These are phyloP conservation scores for Termitomyces sp. DNA, from an alignment of 768 basidiomycete species.

Conservation along the genomic window DNA sequence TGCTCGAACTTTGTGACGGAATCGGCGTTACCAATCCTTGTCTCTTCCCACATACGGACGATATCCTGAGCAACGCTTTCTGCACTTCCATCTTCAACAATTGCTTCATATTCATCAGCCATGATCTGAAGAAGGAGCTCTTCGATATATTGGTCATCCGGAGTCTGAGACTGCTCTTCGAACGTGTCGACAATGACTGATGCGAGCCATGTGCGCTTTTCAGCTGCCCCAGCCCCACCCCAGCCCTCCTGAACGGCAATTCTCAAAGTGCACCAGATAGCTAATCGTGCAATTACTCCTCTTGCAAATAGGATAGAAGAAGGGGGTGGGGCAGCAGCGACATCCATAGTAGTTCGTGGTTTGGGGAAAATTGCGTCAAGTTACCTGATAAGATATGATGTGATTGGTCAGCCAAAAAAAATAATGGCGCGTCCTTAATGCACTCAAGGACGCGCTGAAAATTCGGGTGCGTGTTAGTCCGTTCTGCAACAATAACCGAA, in stretches of 20 bases:
- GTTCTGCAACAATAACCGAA: neutral
- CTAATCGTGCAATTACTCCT: constrained; percentile 77
- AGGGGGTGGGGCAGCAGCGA: constrained; percentile 30
- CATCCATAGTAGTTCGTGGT: constrained; percentile 14
- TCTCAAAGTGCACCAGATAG: constrained; percentile 80
- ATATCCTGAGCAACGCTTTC: constrained; percentile 70
- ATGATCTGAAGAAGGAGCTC: constrained; percentile 79
- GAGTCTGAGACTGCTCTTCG: constrained; percentile 43
- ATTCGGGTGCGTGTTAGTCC: neutral
- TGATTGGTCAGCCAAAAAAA: constrained; percentile 6
- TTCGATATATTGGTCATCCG: constrained; percentile 75
- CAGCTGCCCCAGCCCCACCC: constrained; percentile 70
- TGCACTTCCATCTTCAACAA: constrained; percentile 82
- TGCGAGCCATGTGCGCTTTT: constrained; percentile 84
- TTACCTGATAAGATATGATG: constrained; percentile 11
- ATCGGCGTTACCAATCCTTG: constrained; percentile 37
- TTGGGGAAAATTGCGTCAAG: neutral
- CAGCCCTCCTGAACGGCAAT: constrained; percentile 82
- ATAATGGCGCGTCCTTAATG: neutral
- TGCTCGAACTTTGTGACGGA: constrained; percentile 59
- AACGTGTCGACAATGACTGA: constrained; percentile 78
- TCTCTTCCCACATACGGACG: constrained; percentile 61
- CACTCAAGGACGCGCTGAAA: neutral
- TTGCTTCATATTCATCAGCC: constrained; percentile 81
- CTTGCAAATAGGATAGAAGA: constrained; percentile 75